phyloP scores from a whole-genome alignment of 2,329 filamentous ascomycete genomes.

The Botrytis aclada region DNA sequence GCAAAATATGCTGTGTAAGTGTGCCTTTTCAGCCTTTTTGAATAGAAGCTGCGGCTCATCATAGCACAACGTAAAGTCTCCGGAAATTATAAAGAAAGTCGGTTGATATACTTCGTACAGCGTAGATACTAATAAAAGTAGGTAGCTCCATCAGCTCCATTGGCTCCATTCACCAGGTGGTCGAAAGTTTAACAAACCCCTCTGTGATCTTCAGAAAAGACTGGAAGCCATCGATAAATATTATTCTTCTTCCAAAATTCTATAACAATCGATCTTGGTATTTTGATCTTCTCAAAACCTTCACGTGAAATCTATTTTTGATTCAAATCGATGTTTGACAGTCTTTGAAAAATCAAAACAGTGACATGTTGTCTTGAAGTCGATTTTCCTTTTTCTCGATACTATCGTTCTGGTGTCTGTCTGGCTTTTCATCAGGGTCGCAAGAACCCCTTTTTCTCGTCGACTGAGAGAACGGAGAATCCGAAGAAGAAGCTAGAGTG shows the following conservation, averaged over 20 bases:
- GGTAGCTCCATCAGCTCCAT: not conserved
- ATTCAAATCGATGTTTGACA: not conserved
- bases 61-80: not conserved
- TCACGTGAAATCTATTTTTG: not conserved
- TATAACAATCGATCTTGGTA: not conserved
- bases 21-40: slow-evolving; percentile 1
- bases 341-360: not conserved
- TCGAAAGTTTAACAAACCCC: not conserved
- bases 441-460: not conserved
- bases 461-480: not conserved
- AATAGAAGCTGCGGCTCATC: slow-evolving; percentile 9
- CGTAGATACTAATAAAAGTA: not conserved
- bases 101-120: slow-evolving; percentile 8
- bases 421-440: not conserved
- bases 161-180: not conserved
- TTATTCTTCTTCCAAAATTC: not conserved
- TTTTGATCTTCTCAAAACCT: not conserved
- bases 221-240: not conserved
- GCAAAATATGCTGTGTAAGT: not conserved
- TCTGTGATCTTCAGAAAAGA: not conserved
- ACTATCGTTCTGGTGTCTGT: not conserved
- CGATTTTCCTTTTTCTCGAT: not conserved
- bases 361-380: not conserved
- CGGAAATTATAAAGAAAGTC: not conserved
- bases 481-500: not conserved